Conservation (phyloP, 116 monocot species). For the Phalaenopsis hybrid region DNA sequence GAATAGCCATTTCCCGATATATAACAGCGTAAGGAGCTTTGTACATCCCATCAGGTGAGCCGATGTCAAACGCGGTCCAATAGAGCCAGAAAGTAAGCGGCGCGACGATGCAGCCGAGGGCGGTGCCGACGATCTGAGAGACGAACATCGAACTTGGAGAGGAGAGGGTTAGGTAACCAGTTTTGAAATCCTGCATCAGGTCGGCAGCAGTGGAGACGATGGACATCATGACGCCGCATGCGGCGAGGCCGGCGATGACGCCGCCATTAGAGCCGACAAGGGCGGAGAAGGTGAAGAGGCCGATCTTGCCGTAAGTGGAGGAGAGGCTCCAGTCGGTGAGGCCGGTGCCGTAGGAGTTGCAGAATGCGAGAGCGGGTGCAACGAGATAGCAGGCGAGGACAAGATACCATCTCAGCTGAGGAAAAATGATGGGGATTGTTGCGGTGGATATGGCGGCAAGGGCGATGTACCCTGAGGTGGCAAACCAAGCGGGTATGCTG, state of each 20-base stretch:
- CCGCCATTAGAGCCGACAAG: conserved; percentile 69
- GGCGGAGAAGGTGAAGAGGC: conserved; percentile 72
- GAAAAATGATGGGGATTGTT: conserved; percentile 70
- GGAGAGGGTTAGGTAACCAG: conserved; percentile 66
- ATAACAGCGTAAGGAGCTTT: conserved; percentile 87
- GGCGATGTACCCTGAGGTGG: conserved; percentile 52
- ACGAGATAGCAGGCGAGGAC: conserved; percentile 50
- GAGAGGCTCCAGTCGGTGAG: conserved; percentile 81
- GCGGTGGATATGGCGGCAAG: conserved; percentile 69
- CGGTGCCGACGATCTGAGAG: conserved; percentile 68
- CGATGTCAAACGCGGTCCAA: conserved; percentile 78
- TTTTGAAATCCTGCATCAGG: conserved; percentile 92
- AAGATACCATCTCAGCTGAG: conserved; percentile 71
- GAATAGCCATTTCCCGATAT: conserved; percentile 73
- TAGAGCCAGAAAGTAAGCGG: conserved; percentile 85
- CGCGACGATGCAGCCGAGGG: conserved; percentile 64
- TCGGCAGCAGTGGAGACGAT: conserved; percentile 77
- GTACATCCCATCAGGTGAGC: conserved; percentile 57
- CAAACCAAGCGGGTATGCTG: conserved; percentile 67
- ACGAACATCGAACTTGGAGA: conserved; percentile 85
- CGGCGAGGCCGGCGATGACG: conserved; percentile 77
- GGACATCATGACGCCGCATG: conserved; percentile 90
- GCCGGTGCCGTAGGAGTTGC: conserved; percentile 83
- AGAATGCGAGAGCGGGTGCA: conserved; percentile 81
- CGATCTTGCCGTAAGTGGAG: conserved; percentile 84